Base-by-base conservation (phyloP, 148 eudicot species). In the Limonium bicolor region DNA sequence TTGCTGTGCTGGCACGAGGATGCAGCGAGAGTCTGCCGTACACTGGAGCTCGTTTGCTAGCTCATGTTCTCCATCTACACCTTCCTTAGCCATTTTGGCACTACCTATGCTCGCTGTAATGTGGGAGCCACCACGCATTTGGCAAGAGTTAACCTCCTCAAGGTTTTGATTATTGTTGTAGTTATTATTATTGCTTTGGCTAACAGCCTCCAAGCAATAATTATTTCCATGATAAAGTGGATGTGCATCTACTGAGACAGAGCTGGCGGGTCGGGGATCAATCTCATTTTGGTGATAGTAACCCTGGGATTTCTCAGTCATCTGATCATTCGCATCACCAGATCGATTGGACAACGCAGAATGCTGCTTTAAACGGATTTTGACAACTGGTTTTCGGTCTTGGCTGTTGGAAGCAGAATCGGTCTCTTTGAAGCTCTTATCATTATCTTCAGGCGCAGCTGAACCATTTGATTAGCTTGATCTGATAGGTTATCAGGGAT, bases 81-180 rank as follows among this genome's bases (percentile, higher is more conserved):
- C 93, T 45, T 68, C 96, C 59, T 62, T 47, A 1, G 58, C 58
- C 12, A 73, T 44, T 54, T 76, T 90, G 53, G 75, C 93, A 51
- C 97, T 80, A 46, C 97, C 87, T 7, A 90, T 81, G 57, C 99
- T 90, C 23, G 88, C 99, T 2, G 99, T 84, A 62, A 84, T 60
- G 15, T 70, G 76, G 27, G 99, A 90, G 19, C 85, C 99, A 25
- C 61, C 85, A 55, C 73, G 92, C 27, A n/a, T n/a, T n/a, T 88
- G 96, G 58, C 87, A 77, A 0, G 95, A 84, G 60, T 80, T 80
- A 20, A 74, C 95, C 55, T 78, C 93, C 51, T 90, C 95, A 2
- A 72, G 37, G 41, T 72, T 69, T 54, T 80, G 83, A 31, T 43
- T 13, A 21, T 42, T 43, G 47, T 19, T 43, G n/a, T n/a, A n/a